A percentile compares a stretch with the other conserved stretches of the same genome.
These are phyloP conservation scores for Peribolospora kevripleyi DNA, from an alignment of 768 basidiomycete species.

Conservation along the genomic window DNA sequence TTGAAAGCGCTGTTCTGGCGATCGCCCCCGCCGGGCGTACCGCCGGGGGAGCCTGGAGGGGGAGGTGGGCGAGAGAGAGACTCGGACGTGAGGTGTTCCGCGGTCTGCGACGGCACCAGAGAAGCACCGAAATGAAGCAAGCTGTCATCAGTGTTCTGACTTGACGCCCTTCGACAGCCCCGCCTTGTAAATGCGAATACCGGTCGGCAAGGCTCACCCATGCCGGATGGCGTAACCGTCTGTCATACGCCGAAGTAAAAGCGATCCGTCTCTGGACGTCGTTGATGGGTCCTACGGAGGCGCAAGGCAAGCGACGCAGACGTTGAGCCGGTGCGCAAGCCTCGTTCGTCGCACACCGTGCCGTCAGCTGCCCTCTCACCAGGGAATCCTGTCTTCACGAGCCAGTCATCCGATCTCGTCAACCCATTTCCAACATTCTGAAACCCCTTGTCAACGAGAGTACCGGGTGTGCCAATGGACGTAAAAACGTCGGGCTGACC, in stretches of 20 bases:
- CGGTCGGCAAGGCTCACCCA: slow-evolving; percentile 38
- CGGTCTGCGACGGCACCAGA: slow-evolving; percentile 34
- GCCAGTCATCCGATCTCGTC: neutral
- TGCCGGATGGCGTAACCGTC: slow-evolving; percentile 66
- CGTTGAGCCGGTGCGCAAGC: neutral
- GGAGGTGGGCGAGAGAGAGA: slow-evolving; percentile 25
- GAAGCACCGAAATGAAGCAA: neutral
- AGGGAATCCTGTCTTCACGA: neutral
- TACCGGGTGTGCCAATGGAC: neutral
- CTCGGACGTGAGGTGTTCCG: slow-evolving; percentile 69
- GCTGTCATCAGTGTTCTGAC: neutral
- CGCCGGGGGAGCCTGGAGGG: slow-evolving; percentile 8
- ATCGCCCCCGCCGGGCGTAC: slow-evolving; percentile 29
- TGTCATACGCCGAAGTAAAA: slow-evolving; percentile 74
- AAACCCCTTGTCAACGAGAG: slow-evolving; percentile 2
- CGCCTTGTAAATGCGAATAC: neutral
- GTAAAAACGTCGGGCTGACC: slow-evolving; percentile 5
- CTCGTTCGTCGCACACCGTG: neutral
- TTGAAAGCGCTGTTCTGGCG: slow-evolving; percentile 50
- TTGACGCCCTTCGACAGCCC: neutral
- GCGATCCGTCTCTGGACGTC: slow-evolving; percentile 57
- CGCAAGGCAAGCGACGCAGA: slow-evolving; percentile 2
- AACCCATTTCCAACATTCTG: neutral
- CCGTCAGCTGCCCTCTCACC: too few species aligned
- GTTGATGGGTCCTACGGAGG: slow-evolving; percentile 46